Evolutionary conservation across 1,284 basidiomycete genomes (phyloP), one percentile per base, ranked within the genome.

Genomic region (Microstroma glucosiphilum): DNA sequence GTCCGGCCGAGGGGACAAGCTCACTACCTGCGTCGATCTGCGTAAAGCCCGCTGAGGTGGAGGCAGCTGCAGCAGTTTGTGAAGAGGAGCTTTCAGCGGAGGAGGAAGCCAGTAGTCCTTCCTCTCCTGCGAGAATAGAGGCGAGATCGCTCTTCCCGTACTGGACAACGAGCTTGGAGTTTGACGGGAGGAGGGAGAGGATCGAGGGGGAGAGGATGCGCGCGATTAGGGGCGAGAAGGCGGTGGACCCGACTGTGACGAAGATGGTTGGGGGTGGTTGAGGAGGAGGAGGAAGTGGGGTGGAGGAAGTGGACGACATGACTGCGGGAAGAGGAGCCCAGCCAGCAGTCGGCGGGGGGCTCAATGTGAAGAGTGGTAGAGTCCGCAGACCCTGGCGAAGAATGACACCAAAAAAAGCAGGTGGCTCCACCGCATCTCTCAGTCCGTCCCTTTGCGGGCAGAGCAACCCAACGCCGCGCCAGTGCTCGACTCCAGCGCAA

Each of bases 131-230:
- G 21, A 54, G 51, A 21, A 54, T 54, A 15, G 51, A 21, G 26
- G 51, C 51, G 21, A 54, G 25, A 25, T 54, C 51, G 51, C 51
- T 54, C 51, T 25, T 54, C 7, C 51, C 51, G 21, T 54, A 54
- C 15, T 54, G 51, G 7, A 54, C 26, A 3, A 25, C 6, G 21
- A 54, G 51, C 21, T 25, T 17, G 21, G 51, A 23, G 13, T 54
- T 17, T 2, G 51, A 7, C 15, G 51, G 51, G 21, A 54, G 51
- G 21, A 25, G 26, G 21, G n/a, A 15, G 51, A 54, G 51, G 21
- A 54, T 23, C 6, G 51, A 26, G 21, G n/a, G 21, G 51, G 51
- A 23, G 51, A 54, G 51, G 51, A 54, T 19, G 51, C 26, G 25
- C 51, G 51, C 19, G 15, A 54, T 54, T 19, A 54, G 51, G 6